Base-by-base conservation (phyloP, 139 green algal species). In the Haematococcus lacustris region DNA sequence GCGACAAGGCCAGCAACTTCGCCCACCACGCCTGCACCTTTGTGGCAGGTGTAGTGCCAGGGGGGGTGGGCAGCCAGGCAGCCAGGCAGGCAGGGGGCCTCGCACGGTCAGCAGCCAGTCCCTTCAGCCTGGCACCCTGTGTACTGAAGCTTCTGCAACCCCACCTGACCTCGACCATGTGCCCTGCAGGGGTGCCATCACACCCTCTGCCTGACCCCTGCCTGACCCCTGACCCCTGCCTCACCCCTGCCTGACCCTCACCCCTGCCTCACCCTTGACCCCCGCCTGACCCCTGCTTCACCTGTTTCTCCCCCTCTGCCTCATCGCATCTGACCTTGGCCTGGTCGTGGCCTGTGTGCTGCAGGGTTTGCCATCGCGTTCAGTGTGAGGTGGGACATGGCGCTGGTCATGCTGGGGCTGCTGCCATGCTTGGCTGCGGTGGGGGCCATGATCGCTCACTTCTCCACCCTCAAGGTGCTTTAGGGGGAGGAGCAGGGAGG, bases 331-430 rank as follows among this genome's bases (percentile, higher is more conserved):
- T 57, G 47, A 21, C 47, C 21, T 57, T 57, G 47, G 47, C 13
- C 21, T 13, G 13, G 47, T 21, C 13, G 21, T 21, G 21, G 13
- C 21, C 21, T 13, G 21, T 21, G 13, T 57, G 47, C 61, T 25
- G 61, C 61, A 68, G 64, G 67, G 3, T 50, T 72, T 47, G 43
- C 64, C 3, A 38, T 72, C 1, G 43, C 67, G 4, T 61, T 72
- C 30, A 26, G 32, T 32, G 17, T 33, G 33, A 33, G 67, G 2
- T 72, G 67, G 91, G 76, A 89, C 65, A 88, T 97, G 80, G 91
- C 92, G 21, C 81, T 97, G 23, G 67, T 97, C 28, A 84, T 94
- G 70, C 66, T 93, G 28, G 83, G 88, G 1, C 47, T 77, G 4
- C 64, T 87, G 37, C 91, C 91, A 0, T 57, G 95, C 25, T 68